A percentile compares a stretch with the other conserved stretches of the same genome.
phyloP scores from a whole-genome alignment of 176 grass and related monocot genomes.

The Musa beccarii region DNA sequence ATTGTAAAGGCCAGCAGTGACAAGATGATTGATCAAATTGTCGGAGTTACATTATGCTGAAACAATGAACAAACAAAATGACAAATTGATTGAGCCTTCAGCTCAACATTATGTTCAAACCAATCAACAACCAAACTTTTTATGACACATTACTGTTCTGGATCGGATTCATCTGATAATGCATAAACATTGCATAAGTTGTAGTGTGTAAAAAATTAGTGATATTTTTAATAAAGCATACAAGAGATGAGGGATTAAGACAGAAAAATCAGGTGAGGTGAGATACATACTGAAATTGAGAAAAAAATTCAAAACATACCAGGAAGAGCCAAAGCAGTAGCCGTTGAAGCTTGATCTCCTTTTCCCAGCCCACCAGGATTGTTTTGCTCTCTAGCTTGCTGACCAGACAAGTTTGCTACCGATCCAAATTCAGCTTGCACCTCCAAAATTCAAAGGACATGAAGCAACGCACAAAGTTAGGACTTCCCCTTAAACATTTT shows the following conservation, averaged over 20 bases:
- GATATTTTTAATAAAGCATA: too few relatives aligned
- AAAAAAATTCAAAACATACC: constrained; percentile 29
- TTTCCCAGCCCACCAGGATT: constrained; percentile 30
- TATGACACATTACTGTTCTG: not conserved
- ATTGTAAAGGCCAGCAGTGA: too few relatives aligned
- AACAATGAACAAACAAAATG: not conserved
- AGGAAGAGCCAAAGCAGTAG: constrained; percentile 37
- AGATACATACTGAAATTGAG: not conserved
- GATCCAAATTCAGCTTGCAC: constrained; percentile 59
- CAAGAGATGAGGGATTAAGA: too few relatives aligned
- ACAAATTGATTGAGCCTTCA: not conserved
- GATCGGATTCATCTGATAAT: not conserved
- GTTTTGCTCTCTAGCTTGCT: constrained; percentile 24
- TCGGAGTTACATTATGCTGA: not conserved
- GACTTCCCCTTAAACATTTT: not conserved
- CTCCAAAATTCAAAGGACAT: constrained; percentile 8
- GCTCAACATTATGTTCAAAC: not conserved
- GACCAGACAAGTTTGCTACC: constrained; percentile 45
- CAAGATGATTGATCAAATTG: too few relatives aligned
- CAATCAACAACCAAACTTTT: not conserved
- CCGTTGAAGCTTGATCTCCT: constrained; percentile 14
- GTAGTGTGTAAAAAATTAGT: not conserved
- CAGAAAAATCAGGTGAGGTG: too few relatives aligned
- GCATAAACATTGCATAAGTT: not conserved
- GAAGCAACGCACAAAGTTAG: not conserved